These are phyloP conservation scores for Carpinus fangiana DNA, from an alignment of 306 rosid species.

Conservation along the genomic window DNA sequence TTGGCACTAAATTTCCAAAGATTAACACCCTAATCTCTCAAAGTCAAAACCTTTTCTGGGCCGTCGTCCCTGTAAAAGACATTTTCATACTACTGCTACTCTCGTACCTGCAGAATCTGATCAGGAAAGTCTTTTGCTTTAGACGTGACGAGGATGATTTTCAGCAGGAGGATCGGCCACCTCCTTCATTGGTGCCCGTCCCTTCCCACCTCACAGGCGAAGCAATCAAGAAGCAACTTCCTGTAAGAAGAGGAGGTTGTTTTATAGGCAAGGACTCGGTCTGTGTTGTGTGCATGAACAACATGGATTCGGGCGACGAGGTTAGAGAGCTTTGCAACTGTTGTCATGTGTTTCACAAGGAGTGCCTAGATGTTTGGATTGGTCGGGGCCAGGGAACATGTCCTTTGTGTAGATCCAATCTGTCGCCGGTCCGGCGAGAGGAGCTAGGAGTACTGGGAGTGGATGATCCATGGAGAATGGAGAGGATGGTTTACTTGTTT, in stretches of 20 bases:
- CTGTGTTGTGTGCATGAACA: slow-evolving; percentile 32
- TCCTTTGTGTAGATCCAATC: slow-evolving; percentile 35
- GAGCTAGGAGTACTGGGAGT: background rate
- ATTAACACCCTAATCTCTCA: background rate
- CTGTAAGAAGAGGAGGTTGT: background rate
- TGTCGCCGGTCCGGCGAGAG: background rate
- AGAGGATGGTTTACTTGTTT: slow-evolving; percentile 31
- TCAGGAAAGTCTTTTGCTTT: background rate
- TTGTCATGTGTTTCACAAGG: slow-evolving; percentile 29
- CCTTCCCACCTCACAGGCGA: background rate
- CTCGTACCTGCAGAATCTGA: background rate
- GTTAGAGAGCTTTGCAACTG: slow-evolving; percentile 32
- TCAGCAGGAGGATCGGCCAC: background rate
- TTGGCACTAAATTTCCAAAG: background rate
- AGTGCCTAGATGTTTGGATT: slow-evolving; percentile 39
- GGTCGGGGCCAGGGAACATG: slow-evolving; percentile 27
- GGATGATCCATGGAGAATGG: slow-evolving; percentile 23
- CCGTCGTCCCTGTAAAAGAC: background rate
- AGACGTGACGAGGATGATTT: background rate
- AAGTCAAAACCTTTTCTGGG: background rate
- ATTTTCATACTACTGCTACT: background rate
- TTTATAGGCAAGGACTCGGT: background rate
- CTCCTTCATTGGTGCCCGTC: slow-evolving; percentile 1
- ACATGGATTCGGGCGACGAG: slow-evolving; percentile 3
- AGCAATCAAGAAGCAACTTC: slow-evolving; percentile 7